Percentiles rank a stretch among this genome's conserved stretches.
phyloP scores from a whole-genome alignment of 495 filamentous ascomycete genomes.

The Daldinia grandis region DNA sequence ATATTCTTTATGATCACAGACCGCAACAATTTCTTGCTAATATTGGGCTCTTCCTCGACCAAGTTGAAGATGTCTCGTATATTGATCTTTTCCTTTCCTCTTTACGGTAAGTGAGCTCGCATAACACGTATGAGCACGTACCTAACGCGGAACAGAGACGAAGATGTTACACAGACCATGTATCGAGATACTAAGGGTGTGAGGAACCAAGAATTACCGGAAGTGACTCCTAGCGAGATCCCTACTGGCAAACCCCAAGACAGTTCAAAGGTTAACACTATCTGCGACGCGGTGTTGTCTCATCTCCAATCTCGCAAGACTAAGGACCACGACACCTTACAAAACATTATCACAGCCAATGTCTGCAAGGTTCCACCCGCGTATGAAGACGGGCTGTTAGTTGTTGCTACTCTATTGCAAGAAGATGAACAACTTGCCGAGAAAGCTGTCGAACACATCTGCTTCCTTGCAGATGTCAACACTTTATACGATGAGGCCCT shows the following conservation, averaged over 20 bases:
- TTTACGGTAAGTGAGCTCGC: conserved; percentile 67
- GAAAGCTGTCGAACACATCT: conserved; percentile 91
- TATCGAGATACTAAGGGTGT: conserved; percentile 79
- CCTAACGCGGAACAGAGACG: conserved; percentile 66
- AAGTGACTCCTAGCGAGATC: conserved; percentile 14
- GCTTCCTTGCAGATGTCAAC: conserved; percentile 93
- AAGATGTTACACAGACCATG: conserved; percentile 93
- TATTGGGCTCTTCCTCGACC: conserved; percentile 80
- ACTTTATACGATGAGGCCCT: conserved; percentile 90
- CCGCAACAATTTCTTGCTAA: conserved; percentile 82
- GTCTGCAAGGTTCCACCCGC: conserved; percentile 93
- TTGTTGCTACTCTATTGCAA: conserved; percentile 77
- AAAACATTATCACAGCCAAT: conserved; percentile 93
- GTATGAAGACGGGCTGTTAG: conserved; percentile 81
- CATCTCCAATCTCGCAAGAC: conserved; percentile 68
- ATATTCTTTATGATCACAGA: conserved; percentile 93
- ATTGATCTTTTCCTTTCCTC: conserved; percentile 94
- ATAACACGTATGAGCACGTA: not conserved
- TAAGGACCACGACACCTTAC: conserved; percentile 67
- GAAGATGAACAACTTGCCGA: conserved; percentile 75
- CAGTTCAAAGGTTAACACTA: conserved; percentile 78
- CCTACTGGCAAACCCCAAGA: conserved; percentile 19
- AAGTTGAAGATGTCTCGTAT: conserved; percentile 82
- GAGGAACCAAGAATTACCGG: conserved; percentile 40
- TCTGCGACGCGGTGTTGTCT: conserved; percentile 85